Conservation (phyloP, 495 filamentous ascomycete genomes). For the Aspergillus taichungensis region DNA sequence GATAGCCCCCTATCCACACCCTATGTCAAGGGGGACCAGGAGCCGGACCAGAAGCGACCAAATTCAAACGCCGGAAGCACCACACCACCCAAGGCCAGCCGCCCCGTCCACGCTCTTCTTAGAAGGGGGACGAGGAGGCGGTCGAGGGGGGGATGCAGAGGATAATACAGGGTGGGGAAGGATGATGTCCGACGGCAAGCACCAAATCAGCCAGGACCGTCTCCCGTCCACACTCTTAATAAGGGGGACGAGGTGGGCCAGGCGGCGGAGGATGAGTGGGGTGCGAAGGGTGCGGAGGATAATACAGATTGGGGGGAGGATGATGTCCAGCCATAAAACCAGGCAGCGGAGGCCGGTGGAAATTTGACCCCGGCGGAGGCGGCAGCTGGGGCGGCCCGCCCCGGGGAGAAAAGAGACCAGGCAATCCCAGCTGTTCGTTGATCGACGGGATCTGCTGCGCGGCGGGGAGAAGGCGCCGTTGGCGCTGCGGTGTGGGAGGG, state of each 20-base stretch:
- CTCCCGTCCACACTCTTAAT: neutral
- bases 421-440: slow-evolving; percentile 22
- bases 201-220: slow-evolving; percentile 13
- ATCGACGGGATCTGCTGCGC: slow-evolving; percentile 21
- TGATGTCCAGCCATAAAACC: slow-evolving; percentile 20
- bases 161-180: slow-evolving; percentile 14
- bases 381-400: slow-evolving; percentile 33
- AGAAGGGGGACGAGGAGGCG: slow-evolving; percentile 12
- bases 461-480: slow-evolving; percentile 33
- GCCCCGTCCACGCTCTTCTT: neutral
- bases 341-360: slow-evolving; percentile 26
- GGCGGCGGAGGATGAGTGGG: slow-evolving; percentile 13
- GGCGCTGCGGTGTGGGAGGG: slow-evolving; percentile 25
- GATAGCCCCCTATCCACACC: neutral
- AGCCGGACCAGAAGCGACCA: neutral
- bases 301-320: slow-evolving; percentile 14
- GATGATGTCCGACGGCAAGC: slow-evolving; percentile 15
- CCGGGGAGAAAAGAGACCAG: slow-evolving; percentile 27
- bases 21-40: slow-evolving; percentile 8
- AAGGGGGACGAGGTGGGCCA: slow-evolving; percentile 10
- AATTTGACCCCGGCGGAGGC: slow-evolving; percentile 34
- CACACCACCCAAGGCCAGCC: slow-evolving; percentile 14
- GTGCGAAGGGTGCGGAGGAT: slow-evolving; percentile 4
- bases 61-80: neutral
- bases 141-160: slow-evolving; percentile 10